A percentile compares a stretch with the other conserved stretches of the same genome.
Conservation (phyloP, 73 alveolate species). For the Urostyla sp. region DNA sequence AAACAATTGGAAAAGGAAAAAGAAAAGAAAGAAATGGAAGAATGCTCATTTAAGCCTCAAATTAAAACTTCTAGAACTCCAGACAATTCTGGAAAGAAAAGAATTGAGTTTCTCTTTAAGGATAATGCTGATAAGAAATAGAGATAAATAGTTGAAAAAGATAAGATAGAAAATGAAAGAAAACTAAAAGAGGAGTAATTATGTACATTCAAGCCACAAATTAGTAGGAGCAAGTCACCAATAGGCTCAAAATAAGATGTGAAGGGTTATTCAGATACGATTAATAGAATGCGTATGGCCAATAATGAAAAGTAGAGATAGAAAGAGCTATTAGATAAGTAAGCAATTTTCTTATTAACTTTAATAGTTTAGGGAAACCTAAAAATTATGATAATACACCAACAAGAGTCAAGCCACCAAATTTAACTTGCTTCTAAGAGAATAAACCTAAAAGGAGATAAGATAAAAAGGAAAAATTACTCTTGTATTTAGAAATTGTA, state of each 20-base stretch:
- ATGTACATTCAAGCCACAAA: slow-evolving; percentile 34
- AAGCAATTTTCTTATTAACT: not conserved
- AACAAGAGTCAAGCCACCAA: slow-evolving; percentile 18
- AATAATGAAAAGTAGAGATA: slow-evolving; percentile 15
- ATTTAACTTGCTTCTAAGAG: slow-evolving; percentile 4
- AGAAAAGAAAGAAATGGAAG: not conserved
- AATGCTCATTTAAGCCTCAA: slow-evolving; percentile 33
- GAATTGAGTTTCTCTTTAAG: slow-evolving; percentile 2
- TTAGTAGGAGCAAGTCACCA: slow-evolving; percentile 21
- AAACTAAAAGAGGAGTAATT: not conserved
- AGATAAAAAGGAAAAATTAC: slow-evolving; percentile 10
- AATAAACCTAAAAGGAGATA: slow-evolving; percentile 23
- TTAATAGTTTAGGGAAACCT: slow-evolving; percentile 12
- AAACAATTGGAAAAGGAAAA: slow-evolving; percentile 10
- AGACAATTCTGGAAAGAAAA: not conserved
- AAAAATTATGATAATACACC: not conserved
- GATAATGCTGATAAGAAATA: not conserved
- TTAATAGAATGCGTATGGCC: slow-evolving; percentile 48
- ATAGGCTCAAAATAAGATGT: not conserved
- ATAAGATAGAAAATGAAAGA: slow-evolving; percentile 28
- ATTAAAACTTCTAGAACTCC: not conserved
- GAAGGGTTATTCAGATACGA: slow-evolving; percentile 27
- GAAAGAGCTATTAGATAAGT: slow-evolving; percentile 36
- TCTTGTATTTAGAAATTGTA: slow-evolving; percentile 26
- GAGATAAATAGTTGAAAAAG: not conserved